These are phyloP conservation scores for Calophaca sinica DNA, from an alignment of 306 rosid genomes.

Conservation along the genomic window DNA sequence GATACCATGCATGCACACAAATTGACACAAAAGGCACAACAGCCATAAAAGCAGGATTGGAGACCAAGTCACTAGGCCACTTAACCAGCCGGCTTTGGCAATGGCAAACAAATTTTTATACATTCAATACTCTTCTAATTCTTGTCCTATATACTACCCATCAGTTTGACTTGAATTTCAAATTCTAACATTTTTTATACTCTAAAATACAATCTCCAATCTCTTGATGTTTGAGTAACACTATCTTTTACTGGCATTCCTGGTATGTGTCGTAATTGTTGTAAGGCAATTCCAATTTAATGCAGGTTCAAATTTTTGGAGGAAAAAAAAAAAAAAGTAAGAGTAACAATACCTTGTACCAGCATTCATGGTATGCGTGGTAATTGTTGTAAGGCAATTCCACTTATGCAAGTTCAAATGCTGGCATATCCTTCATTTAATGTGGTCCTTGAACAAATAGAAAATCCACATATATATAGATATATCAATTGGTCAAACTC, in stretches of 20 bases:
- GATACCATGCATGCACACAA: constrained; percentile 38
- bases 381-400: too few relatives aligned
- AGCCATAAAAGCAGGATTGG: constrained; percentile 23
- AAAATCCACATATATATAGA: constrained; percentile 9
- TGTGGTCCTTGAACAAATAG: constrained; percentile 40
- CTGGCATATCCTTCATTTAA: constrained; percentile 40
- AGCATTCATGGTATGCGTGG: too few relatives aligned
- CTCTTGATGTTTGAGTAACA: constrained; percentile 22
- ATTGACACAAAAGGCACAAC: constrained; percentile 17
- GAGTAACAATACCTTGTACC: too few relatives aligned
- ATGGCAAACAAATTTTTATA: neutral
- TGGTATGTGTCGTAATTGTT: too few relatives aligned
- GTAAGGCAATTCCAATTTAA: too few relatives aligned
- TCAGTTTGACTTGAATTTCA: constrained; percentile 41
- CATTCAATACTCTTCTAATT: constrained; percentile 34
- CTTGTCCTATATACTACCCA: neutral
- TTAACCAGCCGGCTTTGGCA: constrained; percentile 38
- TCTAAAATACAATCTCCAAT: neutral
- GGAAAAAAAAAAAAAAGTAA: too few relatives aligned
- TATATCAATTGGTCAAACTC: constrained; percentile 48
- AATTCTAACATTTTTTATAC: neutral
- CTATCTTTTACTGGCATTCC: neutral
- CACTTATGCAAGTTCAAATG: too few relatives aligned
- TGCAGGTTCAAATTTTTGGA: too few relatives aligned
- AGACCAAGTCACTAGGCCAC: neutral